Conservation (phyloP, 2,329 filamentous ascomycete genomes). For the Colletotrichum incanum region DNA sequence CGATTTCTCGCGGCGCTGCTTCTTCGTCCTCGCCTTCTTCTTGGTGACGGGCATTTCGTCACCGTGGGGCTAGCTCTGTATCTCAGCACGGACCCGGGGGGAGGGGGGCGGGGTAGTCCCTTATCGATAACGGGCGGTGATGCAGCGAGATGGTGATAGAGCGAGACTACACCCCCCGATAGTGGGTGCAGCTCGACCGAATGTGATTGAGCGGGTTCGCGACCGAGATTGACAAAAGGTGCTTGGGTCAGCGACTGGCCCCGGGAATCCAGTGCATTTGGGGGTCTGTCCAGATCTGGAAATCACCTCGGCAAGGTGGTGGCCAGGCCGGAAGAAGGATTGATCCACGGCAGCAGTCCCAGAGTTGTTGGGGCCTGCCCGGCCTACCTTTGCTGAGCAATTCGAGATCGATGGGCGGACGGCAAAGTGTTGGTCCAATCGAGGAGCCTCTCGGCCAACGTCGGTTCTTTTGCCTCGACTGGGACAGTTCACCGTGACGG, state of each 20-base stretch:
- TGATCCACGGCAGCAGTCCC: constrained; percentile 9
- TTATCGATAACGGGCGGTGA: constrained; percentile 38
- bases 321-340: constrained; percentile 25
- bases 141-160: neutral
- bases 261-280: constrained; percentile 1
- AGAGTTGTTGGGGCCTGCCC: neutral
- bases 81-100: constrained; percentile 2
- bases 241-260: constrained; percentile 30
- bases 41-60: constrained; percentile 39
- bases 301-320: constrained; percentile 23
- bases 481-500: constrained; percentile 22
- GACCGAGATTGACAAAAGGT: neutral
- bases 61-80: constrained; percentile 14
- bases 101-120: constrained; percentile 14
- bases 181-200: constrained; percentile 22
- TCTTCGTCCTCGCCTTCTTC: constrained; percentile 31
- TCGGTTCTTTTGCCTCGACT: constrained; percentile 20
- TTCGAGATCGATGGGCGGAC: constrained; percentile 1
- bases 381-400: neutral
- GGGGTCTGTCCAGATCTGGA: constrained; percentile 21
- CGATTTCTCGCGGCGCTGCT: constrained; percentile 20
- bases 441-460: constrained; percentile 8
- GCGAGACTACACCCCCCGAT: neutral
- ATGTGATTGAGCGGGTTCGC: constrained; percentile 6
- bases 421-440: constrained; percentile 10